phyloP scores from a whole-genome alignment of 495 filamentous ascomycete genomes.

The Trichoderma gamsii region DNA sequence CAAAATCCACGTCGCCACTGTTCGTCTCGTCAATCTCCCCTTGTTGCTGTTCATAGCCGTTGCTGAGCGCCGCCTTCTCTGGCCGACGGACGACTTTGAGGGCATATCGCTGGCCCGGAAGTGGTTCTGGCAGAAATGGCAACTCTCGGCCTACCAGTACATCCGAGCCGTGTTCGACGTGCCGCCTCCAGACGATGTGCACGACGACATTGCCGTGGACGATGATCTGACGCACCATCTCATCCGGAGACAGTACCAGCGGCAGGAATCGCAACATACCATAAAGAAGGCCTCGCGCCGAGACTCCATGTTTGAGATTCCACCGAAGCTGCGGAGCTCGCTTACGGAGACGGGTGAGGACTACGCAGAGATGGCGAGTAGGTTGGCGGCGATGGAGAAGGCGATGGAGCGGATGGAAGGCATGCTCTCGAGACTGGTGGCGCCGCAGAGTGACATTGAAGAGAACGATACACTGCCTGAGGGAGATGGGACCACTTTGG shows the following conservation, averaged over 20 bases:
- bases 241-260: slow-evolving; percentile 42
- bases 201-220: slow-evolving; percentile 48
- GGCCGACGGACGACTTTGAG: slow-evolving; percentile 22
- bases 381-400: slow-evolving; percentile 36
- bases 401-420: slow-evolving; percentile 33
- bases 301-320: slow-evolving; percentile 40
- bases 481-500: slow-evolving; percentile 8
- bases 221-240: slow-evolving; percentile 46
- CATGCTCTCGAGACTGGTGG: slow-evolving; percentile 29
- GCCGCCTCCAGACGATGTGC: slow-evolving; percentile 54
- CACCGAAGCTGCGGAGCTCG: slow-evolving; percentile 32
- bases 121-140: slow-evolving; percentile 42
- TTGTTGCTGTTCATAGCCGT: slow-evolving; percentile 55
- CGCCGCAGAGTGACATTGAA: slow-evolving; percentile 12
- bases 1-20: slow-evolving; percentile 63
- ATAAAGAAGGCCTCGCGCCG: slow-evolving; percentile 30
- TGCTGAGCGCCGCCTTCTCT: slow-evolving; percentile 49
- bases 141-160: slow-evolving; percentile 56
- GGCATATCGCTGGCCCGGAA: slow-evolving; percentile 22
- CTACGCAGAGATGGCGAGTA: slow-evolving; percentile 26
- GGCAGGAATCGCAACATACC: slow-evolving; percentile 25
- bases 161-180: slow-evolving; percentile 62
- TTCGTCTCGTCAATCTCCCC: slow-evolving; percentile 60
- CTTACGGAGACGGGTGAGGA: slow-evolving; percentile 35
- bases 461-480: background rate